Conservation (phyloP, 352 stramenopile species). For the Nothophytophthora sp. region DNA sequence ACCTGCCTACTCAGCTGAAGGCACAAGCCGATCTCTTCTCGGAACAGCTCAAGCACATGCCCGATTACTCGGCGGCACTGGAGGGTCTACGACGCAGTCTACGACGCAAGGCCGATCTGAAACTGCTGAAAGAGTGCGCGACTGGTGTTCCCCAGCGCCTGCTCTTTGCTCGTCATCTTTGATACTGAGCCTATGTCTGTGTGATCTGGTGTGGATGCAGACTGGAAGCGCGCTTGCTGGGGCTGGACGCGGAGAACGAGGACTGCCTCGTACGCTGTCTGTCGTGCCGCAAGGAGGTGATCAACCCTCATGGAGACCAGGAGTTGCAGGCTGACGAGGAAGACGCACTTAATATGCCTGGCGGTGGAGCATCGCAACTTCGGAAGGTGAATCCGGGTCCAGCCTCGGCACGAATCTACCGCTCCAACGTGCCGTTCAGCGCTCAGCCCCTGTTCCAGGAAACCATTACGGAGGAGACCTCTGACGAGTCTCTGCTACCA, state of each 20-base stretch:
- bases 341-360: conserved; percentile 9
- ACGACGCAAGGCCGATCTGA: conserved; percentile 61
- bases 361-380: conserved; percentile 15
- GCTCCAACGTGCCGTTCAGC: conserved; percentile 63
- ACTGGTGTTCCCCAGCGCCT: background rate
- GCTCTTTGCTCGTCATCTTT: background rate
- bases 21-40: conserved; percentile 34
- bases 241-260: conserved; percentile 47
- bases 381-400: conserved; percentile 57
- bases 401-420: conserved; percentile 55
- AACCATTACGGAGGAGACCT: conserved; percentile 20
- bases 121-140: conserved; percentile 62
- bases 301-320: conserved; percentile 19
- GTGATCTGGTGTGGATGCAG: conserved; percentile 18
- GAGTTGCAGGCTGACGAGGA: conserved; percentile 17
- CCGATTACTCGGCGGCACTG: conserved; percentile 43
- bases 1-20: conserved; percentile 28
- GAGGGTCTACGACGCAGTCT: conserved; percentile 47
- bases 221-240: conserved; percentile 53
- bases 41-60: conserved; percentile 42
- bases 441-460: conserved; percentile 33
- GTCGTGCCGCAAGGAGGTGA: conserved; percentile 71
- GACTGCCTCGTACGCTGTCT: conserved; percentile 72
- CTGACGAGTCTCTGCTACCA: conserved; percentile 1
- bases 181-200: background rate